Evolutionary conservation across 2,329 filamentous ascomycete species (phyloP).

Genomic region (Aspergillus unguis): DNA sequence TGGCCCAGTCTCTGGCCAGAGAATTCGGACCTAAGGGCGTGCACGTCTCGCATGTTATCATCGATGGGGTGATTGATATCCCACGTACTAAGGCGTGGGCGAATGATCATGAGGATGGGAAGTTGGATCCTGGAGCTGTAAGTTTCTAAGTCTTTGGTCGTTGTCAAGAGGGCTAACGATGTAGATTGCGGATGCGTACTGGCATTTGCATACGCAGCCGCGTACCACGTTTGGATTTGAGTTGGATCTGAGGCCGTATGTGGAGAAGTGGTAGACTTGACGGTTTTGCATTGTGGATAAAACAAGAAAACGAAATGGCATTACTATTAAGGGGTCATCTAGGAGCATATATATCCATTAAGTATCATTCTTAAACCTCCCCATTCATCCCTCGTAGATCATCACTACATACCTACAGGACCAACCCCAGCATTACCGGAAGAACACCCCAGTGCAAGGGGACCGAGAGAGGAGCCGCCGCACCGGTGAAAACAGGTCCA

Average conservation of each 20-base stretch:
- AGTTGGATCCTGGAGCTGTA: constrained; percentile 72
- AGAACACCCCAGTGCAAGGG: background rate
- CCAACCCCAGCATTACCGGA: background rate
- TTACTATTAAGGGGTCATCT: too few species aligned
- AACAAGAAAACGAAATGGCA: too few species aligned
- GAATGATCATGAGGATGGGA: constrained; percentile 58
- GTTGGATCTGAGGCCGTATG: constrained; percentile 72
- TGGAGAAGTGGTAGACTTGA: constrained; percentile 70
- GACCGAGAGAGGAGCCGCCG: background rate
- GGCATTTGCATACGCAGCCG: constrained; percentile 77
- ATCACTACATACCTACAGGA: background rate
- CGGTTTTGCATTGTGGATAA: too few species aligned
- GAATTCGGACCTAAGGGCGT: constrained; percentile 84
- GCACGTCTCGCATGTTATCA: constrained; percentile 76
- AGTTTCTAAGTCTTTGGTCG: constrained; percentile 35
- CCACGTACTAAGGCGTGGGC: constrained; percentile 63
- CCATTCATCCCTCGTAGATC: background rate
- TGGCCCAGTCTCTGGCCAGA: constrained; percentile 71
- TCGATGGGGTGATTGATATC: constrained; percentile 83
- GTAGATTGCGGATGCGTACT: constrained; percentile 83
- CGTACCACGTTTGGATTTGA: constrained; percentile 77
- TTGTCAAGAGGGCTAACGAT: constrained; percentile 2
- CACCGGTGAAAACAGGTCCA: background rate
- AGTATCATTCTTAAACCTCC: too few species aligned
- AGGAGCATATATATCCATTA: too few species aligned